These are phyloP conservation scores for Cystobasidiaceae sp. DNA, from an alignment of 1,284 basidiomycete genomes.

Conservation along the genomic window DNA sequence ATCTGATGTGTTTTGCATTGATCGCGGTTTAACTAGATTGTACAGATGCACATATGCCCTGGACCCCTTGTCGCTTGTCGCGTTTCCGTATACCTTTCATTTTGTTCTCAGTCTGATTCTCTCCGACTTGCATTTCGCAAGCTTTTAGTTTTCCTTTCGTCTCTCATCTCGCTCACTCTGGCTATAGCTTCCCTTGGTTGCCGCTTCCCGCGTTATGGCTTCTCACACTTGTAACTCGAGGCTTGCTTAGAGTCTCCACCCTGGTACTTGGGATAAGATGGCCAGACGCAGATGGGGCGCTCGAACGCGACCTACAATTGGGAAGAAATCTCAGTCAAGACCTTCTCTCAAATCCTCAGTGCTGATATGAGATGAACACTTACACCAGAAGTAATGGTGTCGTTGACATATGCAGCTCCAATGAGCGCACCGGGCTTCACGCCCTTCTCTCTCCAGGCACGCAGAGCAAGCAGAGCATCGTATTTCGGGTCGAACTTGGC, in stretches of 20 bases:
- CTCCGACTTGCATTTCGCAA: no score
- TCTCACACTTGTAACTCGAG: slow-evolving; percentile 18
- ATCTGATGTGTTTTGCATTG: no score
- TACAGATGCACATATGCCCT: no score
- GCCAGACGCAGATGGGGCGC: slow-evolving; percentile 20
- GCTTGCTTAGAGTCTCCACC: slow-evolving; percentile 21
- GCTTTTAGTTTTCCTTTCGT: no score
- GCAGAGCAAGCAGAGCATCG: slow-evolving; percentile 31
- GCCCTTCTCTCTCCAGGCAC: slow-evolving; percentile 32
- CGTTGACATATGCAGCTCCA: slow-evolving; percentile 24
- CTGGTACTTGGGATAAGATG: slow-evolving; percentile 1
- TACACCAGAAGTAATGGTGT: slow-evolving; percentile 5
- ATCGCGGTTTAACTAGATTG: no score
- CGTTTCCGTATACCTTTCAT: no score
- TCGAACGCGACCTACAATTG: slow-evolving; percentile 10
- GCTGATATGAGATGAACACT: background rate
- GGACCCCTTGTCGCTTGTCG: no score
- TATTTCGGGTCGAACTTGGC: slow-evolving; percentile 19
- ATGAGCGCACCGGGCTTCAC: slow-evolving; percentile 19
- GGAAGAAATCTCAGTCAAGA: no score
- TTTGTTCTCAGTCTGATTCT: no score
- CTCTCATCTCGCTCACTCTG: background rate
- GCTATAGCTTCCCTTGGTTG: background rate
- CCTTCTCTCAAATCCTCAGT: background rate
- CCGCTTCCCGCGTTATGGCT: background rate